Evolutionary conservation across 176 grass and related monocot genomes (phyloP), one percentile per base, ranked within the genome.

Genomic region (Rhipidocladum racemiflorum): DNA sequence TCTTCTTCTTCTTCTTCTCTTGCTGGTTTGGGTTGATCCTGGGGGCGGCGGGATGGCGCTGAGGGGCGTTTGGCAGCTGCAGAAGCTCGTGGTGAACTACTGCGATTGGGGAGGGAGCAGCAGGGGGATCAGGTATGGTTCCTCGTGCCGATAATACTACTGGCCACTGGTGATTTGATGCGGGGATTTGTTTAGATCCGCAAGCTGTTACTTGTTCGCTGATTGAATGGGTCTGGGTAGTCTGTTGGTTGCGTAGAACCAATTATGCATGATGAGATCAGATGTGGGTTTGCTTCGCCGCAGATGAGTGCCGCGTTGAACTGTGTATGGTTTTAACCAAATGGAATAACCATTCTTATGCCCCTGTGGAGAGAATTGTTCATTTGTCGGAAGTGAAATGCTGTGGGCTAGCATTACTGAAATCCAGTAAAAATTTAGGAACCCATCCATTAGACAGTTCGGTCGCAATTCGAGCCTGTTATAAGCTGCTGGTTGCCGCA

Each of bases 61-160:
- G 85, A 90, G 91, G 87, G 94, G 94, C 62, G 89, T 90, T 40
- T 97, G 87, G 89, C 94, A 97, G 79, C 87, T 97, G 60, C 87
- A 94, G 75, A 94, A 97, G 51, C 75, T 97, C 44, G 60, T 94
- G 65, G 94, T 94, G 76, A 97, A 92, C 83, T 97, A 92, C 27
- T 94, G 85, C 66, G 84, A 94, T 2, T 90, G 89, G 91, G 91
- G 89, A 48, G 94, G 94, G 79, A 97, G 91, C 70, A 97, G 89
- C 76, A 91, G 89, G 76, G 94, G 94, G 7, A 92, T 97, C 76
- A 97, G 91, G 91, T 97, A 81, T 24, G 16, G 12, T 50, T 76
- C 61, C n/a, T 72, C 23, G 13, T 25, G 10, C 9, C 27, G 20
- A 48, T 60, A 28, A 50, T 85, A 27, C 55, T 27, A 53, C 2